Evolutionary conservation across 768 basidiomycete species (phyloP).

Genomic region (Amanita pallidorosea): DNA sequence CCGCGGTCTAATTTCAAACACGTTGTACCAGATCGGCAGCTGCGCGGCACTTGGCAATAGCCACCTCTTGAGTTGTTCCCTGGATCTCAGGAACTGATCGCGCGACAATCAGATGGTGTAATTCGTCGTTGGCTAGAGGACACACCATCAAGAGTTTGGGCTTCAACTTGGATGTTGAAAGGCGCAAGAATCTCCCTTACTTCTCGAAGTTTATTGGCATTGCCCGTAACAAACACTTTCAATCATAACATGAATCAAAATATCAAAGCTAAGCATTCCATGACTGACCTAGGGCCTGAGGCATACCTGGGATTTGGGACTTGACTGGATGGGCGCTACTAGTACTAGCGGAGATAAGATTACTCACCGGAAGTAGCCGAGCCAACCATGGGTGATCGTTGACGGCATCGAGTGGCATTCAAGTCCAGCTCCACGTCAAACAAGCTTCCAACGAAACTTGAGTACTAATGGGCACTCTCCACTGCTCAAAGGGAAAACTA

Average conservation of each 20-base stretch:
- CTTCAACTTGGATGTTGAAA: conserved; percentile 66
- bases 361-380: not conserved
- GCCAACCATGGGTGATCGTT: not conserved
- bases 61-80: conserved; percentile 82
- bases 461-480: not conserved
- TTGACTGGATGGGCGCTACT: not conserved
- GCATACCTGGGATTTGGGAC: not conserved
- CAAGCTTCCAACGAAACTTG: not conserved
- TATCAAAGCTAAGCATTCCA: not conserved
- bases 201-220: conserved; percentile 86
- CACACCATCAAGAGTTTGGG: conserved; percentile 66
- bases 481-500: not conserved
- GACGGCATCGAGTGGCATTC: not conserved
- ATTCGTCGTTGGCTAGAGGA: conserved; percentile 4
- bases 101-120: not conserved
- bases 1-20: not conserved
- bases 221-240: conserved; percentile 89
- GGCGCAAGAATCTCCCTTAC: conserved; percentile 70
- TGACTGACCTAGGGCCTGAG: not conserved
- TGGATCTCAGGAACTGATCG: conserved; percentile 83
- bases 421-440: not conserved
- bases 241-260: not conserved
- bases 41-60: conserved; percentile 71
- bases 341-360: not conserved
- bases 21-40: conserved; percentile 66